Base-by-base conservation (phyloP, 2,329 filamentous ascomycete genomes). In the Colletotrichum viniferum region DNA sequence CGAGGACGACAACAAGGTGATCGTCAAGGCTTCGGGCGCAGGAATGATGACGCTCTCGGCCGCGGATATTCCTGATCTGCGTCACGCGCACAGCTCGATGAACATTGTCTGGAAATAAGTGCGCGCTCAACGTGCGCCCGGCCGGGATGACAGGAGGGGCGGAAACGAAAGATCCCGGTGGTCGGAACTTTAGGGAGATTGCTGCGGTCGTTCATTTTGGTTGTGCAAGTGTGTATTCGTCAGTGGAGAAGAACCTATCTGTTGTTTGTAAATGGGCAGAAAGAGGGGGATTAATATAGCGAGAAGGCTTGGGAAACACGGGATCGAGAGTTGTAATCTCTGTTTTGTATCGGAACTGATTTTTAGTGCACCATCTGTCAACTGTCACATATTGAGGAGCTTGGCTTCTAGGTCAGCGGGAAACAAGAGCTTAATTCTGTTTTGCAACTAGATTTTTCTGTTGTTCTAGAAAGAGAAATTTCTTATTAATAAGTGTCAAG, bases 1-100 rank as follows among this genome's bases (percentile, higher is more conserved):
- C 32, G 72, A 78, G 14, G 73, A 58, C 9, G 61, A 69, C 16
- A 69, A 78, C 64, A 69, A 55, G 56, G 26, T 76, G 21, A 26
- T 70, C 61, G 10, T 38, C 24, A 64, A 64, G 34, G n/a, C n/a
- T 34, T 61, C 58, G 5, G 18, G 10, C 18, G 18, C 38, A 2
- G 38, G 38, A 12, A 48, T 21, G 38, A 12, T 48, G 38, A n/a
- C 9, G 38, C 10, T 48, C 9, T 48, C 38, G 18, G 38, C 38
- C 38, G 38, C 38, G 38, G 38, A 48, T n/a, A 48, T 48, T 48
- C 38, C 38, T 48, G 38, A 48, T 48, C 9, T 48, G 38, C 38
- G 18, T 1, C 38, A 48, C 18, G 38, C 38, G 1, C 18, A 48
- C 18, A 48, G 38, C 18, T 7, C 38, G 2, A n/a, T n/a, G 38